Evolutionary conservation across 1,284 basidiomycete genomes (phyloP).

Genomic region (Ceratobasidium sp.): DNA sequence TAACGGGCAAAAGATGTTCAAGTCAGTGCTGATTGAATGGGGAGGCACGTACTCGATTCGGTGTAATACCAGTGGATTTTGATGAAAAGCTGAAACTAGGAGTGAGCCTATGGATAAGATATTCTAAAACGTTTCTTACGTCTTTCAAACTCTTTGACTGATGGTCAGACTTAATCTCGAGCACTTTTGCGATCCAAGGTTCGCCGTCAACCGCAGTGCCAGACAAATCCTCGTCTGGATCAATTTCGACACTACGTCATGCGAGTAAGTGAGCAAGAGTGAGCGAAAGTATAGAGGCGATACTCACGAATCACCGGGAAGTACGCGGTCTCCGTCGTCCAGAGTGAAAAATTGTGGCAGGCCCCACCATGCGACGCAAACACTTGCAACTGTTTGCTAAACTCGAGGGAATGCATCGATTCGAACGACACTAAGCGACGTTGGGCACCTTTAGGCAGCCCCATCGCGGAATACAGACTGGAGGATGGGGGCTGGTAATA

Average conservation of each 20-base stretch:
- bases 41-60: not conserved
- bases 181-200: slow-evolving; percentile 10
- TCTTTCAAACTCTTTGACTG: not conserved
- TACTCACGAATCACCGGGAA: slow-evolving; percentile 5
- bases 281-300: not conserved
- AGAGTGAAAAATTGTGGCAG: not conserved
- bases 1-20: slow-evolving; percentile 1
- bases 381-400: slow-evolving; percentile 5
- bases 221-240: slow-evolving; percentile 2
- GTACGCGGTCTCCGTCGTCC: too few relatives aligned
- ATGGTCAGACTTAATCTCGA: slow-evolving; percentile 14
- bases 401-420: too few relatives aligned
- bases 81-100: not conserved
- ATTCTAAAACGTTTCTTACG: too few relatives aligned
- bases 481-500: too few relatives aligned
- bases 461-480: too few relatives aligned
- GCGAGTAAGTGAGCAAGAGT: not conserved
- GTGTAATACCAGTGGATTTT: slow-evolving; percentile 23
- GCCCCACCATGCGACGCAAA: slow-evolving; percentile 1
- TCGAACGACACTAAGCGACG: too few relatives aligned
- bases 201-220: not conserved
- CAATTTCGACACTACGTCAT: slow-evolving; percentile 1
- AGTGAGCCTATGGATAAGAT: not conserved
- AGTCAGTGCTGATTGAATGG: not conserved
- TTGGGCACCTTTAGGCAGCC: too few relatives aligned